These are phyloP conservation scores for Termitomyces sp. DNA, from an alignment of 768 basidiomycete genomes.

Conservation along the genomic window DNA sequence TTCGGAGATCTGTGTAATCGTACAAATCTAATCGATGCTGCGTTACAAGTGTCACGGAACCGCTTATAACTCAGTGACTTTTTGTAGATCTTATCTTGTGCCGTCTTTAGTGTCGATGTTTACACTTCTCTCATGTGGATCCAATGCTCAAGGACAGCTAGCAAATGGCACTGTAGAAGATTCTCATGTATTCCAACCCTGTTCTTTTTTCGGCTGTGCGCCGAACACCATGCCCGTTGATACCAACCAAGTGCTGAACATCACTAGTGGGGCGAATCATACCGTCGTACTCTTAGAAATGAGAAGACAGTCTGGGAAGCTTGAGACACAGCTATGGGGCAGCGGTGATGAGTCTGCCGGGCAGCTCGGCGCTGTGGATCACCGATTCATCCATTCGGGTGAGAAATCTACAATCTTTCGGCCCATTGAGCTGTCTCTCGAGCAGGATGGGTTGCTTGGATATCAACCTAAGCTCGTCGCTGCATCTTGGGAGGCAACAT, in stretches of 20 bases:
- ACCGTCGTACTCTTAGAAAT: constrained; percentile 61
- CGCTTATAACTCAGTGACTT: too few species aligned
- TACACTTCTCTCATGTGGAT: constrained; percentile 23
- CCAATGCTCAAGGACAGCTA: constrained; percentile 54
- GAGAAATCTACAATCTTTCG: constrained; percentile 38
- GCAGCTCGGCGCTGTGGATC: constrained; percentile 60
- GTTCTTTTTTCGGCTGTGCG: constrained; percentile 32
- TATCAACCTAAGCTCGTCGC: constrained; percentile 51
- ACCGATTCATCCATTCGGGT: constrained; percentile 13
- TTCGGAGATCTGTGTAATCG: constrained; percentile 7
- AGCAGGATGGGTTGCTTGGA: constrained; percentile 30
- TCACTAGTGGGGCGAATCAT: constrained; percentile 79
- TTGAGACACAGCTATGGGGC: constrained; percentile 56
- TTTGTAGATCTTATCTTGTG: neutral
- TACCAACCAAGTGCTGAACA: constrained; percentile 35
- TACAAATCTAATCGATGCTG: constrained; percentile 25
- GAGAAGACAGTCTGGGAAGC: constrained; percentile 16
- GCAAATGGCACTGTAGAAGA: constrained; percentile 45
- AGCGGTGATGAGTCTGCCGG: constrained; percentile 69
- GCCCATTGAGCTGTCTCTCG: constrained; percentile 40
- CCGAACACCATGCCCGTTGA: constrained; percentile 28
- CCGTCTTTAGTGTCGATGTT: constrained; percentile 3
- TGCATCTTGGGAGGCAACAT: constrained; percentile 84
- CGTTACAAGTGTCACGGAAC: neutral
- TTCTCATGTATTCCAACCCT: constrained; percentile 37